A percentile compares a stretch with the other conserved stretches of the same genome.
Evolutionary conservation across 2,329 filamentous ascomycete genomes (phyloP).

Genomic region (Chrysosporium keratinophilum): DNA sequence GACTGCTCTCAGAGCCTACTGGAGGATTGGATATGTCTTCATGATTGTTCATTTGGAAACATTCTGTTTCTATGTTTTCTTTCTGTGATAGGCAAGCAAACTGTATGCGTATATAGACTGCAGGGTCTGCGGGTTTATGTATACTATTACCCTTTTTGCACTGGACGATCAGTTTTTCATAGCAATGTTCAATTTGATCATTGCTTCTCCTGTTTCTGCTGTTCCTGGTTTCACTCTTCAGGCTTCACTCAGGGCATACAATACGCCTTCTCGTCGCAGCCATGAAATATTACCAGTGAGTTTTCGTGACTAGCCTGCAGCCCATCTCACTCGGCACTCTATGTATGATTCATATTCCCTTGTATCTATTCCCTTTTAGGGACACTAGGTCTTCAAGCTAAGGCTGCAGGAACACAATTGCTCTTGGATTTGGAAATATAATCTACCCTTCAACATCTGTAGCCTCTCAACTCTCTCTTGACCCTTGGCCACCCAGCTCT

Average conservation of each 20-base stretch:
- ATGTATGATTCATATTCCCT: neutral
- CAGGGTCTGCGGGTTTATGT: slow-evolving; percentile 12
- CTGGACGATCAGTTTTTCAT: neutral
- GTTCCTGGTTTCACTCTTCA: neutral
- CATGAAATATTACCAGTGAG: neutral
- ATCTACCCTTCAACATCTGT: neutral
- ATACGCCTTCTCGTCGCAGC: neutral
- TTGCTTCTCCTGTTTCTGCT: neutral
- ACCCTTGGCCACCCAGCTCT: too few relatives aligned
- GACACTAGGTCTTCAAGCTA: neutral
- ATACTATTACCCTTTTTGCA: slow-evolving; percentile 12
- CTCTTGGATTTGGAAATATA: neutral
- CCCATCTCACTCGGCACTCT: neutral
- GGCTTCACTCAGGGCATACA: neutral
- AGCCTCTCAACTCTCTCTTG: neutral
- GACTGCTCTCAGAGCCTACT: neutral
- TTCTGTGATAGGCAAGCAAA: slow-evolving; percentile 12
- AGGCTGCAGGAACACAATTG: neutral
- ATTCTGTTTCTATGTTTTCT: slow-evolving; percentile 9
- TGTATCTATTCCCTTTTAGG: neutral
- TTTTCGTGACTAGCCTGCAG: neutral
- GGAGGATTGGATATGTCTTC: slow-evolving; percentile 13
- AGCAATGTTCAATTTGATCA: slow-evolving; percentile 4
- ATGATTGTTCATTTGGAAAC: slow-evolving; percentile 13
- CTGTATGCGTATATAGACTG: slow-evolving; percentile 15